Evolutionary conservation across 306 rosid species (phyloP).

Genomic region (Echinosophora koreensis): DNA sequence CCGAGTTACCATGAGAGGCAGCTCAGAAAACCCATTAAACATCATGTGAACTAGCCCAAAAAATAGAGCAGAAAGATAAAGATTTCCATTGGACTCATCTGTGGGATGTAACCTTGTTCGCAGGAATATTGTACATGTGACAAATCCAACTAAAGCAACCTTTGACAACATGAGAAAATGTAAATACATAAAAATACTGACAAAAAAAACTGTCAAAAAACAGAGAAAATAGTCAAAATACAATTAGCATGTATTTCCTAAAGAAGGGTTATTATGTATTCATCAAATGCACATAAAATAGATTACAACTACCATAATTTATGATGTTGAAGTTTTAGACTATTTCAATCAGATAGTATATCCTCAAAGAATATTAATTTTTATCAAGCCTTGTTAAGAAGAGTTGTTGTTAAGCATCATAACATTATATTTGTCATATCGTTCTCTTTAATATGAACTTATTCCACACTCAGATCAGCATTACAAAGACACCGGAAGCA

Average conservation of each 20-base stretch:
- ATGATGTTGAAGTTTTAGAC: neutral
- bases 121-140: conserved; percentile 76
- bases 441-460: neutral
- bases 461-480: neutral
- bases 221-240: neutral
- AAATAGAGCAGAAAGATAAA: conserved; percentile 83
- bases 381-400: neutral
- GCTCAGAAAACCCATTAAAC: conserved; percentile 90
- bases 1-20: conserved; percentile 81
- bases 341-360: neutral
- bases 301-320: neutral
- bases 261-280: neutral
- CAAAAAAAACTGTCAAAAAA: neutral
- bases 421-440: neutral
- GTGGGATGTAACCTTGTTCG: conserved; percentile 71
- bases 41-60: conserved; percentile 90
- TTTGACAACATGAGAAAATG: conserved; percentile 41
- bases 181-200: conserved; percentile 6
- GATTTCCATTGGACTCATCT: conserved; percentile 68
- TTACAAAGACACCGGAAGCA: neutral
- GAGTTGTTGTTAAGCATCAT: too few relatives aligned
- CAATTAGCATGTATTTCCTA: neutral
- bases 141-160: conserved; percentile 90
- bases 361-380: neutral
- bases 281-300: neutral